phyloP scores from a whole-genome alignment of 805 yeast genomes.

The Helenozyma rhizophorensis region DNA sequence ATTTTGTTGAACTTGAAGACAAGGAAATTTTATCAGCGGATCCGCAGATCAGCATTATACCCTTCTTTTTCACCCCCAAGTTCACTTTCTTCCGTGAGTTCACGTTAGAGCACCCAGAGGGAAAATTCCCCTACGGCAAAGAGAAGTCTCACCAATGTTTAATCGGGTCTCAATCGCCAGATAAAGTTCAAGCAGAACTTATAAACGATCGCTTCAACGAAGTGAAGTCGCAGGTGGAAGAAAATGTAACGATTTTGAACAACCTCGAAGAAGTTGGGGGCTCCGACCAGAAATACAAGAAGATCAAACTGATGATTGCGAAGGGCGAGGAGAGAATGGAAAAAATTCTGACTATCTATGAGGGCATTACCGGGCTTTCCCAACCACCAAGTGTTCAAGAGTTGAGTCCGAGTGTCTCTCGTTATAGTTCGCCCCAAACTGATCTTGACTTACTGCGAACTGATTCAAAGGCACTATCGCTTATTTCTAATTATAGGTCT shows the following conservation, averaged over 20 bases:
- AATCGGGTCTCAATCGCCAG: slow-evolving; percentile 52
- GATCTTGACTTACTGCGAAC: neutral
- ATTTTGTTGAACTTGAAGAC: slow-evolving; percentile 66
- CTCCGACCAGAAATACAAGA: slow-evolving; percentile 6
- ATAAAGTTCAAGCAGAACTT: slow-evolving; percentile 46
- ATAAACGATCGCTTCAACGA: slow-evolving; percentile 23
- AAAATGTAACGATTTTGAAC: slow-evolving; percentile 3
- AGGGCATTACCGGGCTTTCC: slow-evolving; percentile 13
- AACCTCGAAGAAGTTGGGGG: neutral
- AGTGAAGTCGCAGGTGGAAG: slow-evolving; percentile 12
- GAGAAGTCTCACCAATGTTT: slow-evolving; percentile 64
- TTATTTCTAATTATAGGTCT: slow-evolving; percentile 27
- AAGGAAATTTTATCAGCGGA: slow-evolving; percentile 35
- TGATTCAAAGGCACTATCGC: too few relatives aligned
- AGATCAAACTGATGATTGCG: slow-evolving; percentile 7
- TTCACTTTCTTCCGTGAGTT: slow-evolving; percentile 59
- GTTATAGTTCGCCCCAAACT: too few relatives aligned
- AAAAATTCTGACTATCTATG: slow-evolving; percentile 22
- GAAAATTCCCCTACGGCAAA: slow-evolving; percentile 55
- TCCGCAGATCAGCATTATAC: slow-evolving; percentile 43
- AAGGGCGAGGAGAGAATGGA: slow-evolving; percentile 17
- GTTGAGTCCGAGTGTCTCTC: too few relatives aligned
- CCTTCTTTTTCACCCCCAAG: slow-evolving; percentile 51
- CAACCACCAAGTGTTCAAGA: too few relatives aligned
- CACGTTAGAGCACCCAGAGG: slow-evolving; percentile 34